These are phyloP conservation scores for Botrytis galanthina DNA, from an alignment of 2,329 filamentous ascomycete species.

Conservation along the genomic window DNA sequence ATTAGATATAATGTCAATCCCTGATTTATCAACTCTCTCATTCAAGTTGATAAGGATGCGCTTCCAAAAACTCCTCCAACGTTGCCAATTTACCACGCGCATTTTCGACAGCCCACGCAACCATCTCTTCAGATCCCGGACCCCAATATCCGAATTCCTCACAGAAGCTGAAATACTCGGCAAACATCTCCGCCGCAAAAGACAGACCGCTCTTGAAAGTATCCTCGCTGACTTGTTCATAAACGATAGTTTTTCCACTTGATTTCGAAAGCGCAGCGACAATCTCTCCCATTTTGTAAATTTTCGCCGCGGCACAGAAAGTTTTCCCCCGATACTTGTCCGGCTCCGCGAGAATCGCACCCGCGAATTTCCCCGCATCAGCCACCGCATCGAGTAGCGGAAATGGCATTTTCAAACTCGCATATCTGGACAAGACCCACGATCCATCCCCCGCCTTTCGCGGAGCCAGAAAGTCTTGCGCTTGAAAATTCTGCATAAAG, in stretches of 20 bases:
- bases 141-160: not conserved
- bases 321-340: not conserved
- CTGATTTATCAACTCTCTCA: not conserved
- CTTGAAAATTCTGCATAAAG: constrained; percentile 42
- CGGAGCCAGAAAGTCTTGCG: not conserved
- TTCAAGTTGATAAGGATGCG: not conserved
- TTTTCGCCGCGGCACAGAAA: not conserved
- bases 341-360: not conserved
- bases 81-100: not conserved
- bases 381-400: not conserved
- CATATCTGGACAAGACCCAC: not conserved
- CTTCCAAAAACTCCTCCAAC: not conserved
- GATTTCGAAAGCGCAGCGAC: not conserved
- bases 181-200: not conserved
- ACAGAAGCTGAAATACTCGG: not conserved
- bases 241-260: not conserved
- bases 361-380: not conserved
- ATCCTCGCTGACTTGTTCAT: not conserved
- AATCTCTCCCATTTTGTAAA: not conserved
- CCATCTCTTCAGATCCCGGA: not conserved
- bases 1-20: too few relatives aligned
- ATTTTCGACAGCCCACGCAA: not conserved
- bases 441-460: not conserved
- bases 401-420: not conserved
- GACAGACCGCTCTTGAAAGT: not conserved